Conservation (phyloP, 257 asterid genomes). For the Rehmannia glutinosa region DNA sequence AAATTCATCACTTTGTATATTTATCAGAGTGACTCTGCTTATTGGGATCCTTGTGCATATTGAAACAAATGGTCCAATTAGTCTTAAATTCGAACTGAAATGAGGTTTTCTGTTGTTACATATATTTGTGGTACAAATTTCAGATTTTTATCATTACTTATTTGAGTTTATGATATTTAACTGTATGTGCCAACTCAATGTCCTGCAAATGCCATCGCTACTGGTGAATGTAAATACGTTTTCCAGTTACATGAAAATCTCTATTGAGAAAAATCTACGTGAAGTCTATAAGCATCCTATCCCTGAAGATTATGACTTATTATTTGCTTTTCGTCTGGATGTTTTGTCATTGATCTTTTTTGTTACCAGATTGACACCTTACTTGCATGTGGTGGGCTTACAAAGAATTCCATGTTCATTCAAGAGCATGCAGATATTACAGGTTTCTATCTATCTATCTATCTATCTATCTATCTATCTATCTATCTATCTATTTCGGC, state of each 20-base stretch:
- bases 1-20: not conserved
- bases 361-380: constrained; percentile 68
- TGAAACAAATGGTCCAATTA: too few relatives aligned
- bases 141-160: too few relatives aligned
- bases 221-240: too few relatives aligned
- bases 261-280: too few relatives aligned
- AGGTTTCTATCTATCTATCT: constrained; percentile 45
- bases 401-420: constrained; percentile 67
- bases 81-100: not conserved
- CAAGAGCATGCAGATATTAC: constrained; percentile 93
- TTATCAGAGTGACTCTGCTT: too few relatives aligned
- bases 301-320: not conserved
- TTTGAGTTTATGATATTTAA: too few relatives aligned
- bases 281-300: too few relatives aligned
- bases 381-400: constrained; percentile 94
- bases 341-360: constrained; percentile 10
- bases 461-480: constrained; percentile 6
- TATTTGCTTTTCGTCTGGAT: not conserved
- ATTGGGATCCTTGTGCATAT: too few relatives aligned
- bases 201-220: too few relatives aligned
- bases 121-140: too few relatives aligned
- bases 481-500: not conserved
- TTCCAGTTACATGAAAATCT: too few relatives aligned
- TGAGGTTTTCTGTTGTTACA: not conserved
- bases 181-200: too few relatives aligned